Evolutionary conservation across 2,329 filamentous ascomycete species (phyloP), one percentile per base, ranked within the genome.

Genomic region (Pseudodiploospora longispora): DNA sequence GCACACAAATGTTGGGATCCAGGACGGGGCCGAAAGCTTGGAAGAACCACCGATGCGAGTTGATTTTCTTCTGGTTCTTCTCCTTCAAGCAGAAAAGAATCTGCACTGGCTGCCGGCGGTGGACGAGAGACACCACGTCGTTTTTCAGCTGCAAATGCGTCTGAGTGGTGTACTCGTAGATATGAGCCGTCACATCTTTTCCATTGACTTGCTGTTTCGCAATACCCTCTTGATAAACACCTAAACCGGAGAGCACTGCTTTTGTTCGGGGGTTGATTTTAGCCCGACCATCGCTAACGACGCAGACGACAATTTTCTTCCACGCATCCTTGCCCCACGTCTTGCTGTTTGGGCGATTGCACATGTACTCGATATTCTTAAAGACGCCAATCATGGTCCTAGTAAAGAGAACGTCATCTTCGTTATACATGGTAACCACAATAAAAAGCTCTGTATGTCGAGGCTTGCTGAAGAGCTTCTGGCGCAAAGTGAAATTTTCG

Each of bases 11-110:
- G 58, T 97, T 97, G 34, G 93, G 93, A 50, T 97, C 85, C 37
- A 98, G 69, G 3, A 97, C 86, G 27, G 83, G 80, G 30, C 93
- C 93, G 62, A 98, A 98, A 0, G 91, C 93, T 55, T 94, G 85
- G 75, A 98, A 98, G 71, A 98, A 97, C 93, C 93, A 98, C 62
- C 93, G 76, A 64, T 98, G 93, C 0, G 93, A 97, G 63, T 98
- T 98, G 78, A 98, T 98, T 75, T 98, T 98, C 74, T 98, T 98
- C 70, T 96, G 90, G 62, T 98, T 98, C 78, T 96, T 97, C 62
- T 98, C 93, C 72, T 98, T 98, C 49, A 98, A 67, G 64, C 93
- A 98, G 72, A 98, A 98, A 4, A 98, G 79, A 71, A 98, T 85
- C 69, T 98, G 93, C 2, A 98, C 87, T 0, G 93, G 91, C 50